phyloP scores from a whole-genome alignment of 139 green algal species.

The Gonium pectorale region DNA sequence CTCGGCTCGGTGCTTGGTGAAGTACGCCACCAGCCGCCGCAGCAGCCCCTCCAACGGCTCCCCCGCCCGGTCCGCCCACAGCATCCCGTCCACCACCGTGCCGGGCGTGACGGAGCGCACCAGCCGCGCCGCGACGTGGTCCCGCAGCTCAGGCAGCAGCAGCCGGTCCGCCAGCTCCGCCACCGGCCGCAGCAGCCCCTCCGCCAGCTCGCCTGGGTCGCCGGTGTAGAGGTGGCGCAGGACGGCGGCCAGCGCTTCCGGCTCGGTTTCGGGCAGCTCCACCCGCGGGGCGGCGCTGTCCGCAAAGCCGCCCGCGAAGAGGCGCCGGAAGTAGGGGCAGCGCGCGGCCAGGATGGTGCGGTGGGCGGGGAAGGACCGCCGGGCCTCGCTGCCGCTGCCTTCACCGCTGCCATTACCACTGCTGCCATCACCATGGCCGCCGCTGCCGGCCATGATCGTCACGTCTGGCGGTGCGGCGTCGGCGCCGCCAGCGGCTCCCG shows the following conservation, averaged over 20 bases:
- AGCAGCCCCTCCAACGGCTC: neutral
- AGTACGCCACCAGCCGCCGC: conserved; percentile 13
- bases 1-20: neutral
- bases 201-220: neutral
- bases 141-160: neutral
- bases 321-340: conserved; percentile 5
- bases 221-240: conserved; percentile 14
- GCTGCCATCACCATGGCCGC: too few relatives aligned
- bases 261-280: neutral
- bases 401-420: too few relatives aligned
- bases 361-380: conserved; percentile 27
- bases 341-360: conserved; percentile 25
- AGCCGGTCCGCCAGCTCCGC: conserved; percentile 17
- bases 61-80: conserved; percentile 22
- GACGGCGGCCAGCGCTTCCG: neutral
- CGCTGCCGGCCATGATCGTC: neutral
- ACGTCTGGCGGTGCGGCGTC: conserved; percentile 10
- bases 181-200: neutral
- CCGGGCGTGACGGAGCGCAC: neutral
- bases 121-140: neutral
- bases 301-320: neutral
- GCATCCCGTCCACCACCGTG: neutral
- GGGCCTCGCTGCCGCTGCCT: too few relatives aligned
- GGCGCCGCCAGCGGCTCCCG: neutral
- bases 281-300: neutral